A percentile compares a stretch with the other conserved stretches of the same genome.
Conservation (phyloP, 2,329 filamentous ascomycete species). For the Aspergillus caelatus region DNA sequence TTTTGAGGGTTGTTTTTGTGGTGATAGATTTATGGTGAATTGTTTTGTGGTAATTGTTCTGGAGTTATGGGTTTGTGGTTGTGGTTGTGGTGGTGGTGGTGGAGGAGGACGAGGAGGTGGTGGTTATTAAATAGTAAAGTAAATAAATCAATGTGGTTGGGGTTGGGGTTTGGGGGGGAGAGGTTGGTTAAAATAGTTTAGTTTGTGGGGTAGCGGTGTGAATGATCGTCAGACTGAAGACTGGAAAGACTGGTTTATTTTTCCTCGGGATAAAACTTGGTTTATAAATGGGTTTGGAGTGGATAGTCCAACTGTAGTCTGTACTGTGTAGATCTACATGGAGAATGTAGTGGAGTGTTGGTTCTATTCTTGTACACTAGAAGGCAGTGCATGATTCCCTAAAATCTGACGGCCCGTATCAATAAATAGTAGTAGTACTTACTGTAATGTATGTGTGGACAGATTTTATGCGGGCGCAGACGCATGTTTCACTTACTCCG, state of each 20-base stretch:
- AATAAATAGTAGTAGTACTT: too few relatives aligned
- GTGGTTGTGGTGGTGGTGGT: too few relatives aligned
- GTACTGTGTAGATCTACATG: background rate
- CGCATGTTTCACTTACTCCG: background rate
- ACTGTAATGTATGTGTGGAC: too few relatives aligned
- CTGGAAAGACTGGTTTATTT: too few relatives aligned
- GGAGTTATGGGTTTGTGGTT: too few relatives aligned
- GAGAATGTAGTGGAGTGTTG: background rate
- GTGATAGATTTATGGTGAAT: background rate
- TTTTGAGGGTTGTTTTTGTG: background rate
- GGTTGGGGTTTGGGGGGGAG: background rate
- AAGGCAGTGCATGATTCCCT: background rate
- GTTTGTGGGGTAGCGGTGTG: background rate
- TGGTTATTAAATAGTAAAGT: too few relatives aligned
- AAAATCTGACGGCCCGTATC: background rate
- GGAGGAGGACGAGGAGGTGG: too few relatives aligned
- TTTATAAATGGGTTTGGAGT: background rate
- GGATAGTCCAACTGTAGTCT: background rate
- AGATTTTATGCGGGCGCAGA: background rate
- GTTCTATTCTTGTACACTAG: background rate
- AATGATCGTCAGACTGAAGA: background rate
- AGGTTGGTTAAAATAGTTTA: background rate
- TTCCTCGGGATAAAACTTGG: background rate
- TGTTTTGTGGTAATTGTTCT: background rate
- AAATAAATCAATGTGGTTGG: too few relatives aligned